Percentiles rank a stretch among this genome's conserved stretches.
Evolutionary conservation across 2,329 filamentous ascomycete genomes (phyloP).

Genomic region (Neopestalotiopsis sp.): DNA sequence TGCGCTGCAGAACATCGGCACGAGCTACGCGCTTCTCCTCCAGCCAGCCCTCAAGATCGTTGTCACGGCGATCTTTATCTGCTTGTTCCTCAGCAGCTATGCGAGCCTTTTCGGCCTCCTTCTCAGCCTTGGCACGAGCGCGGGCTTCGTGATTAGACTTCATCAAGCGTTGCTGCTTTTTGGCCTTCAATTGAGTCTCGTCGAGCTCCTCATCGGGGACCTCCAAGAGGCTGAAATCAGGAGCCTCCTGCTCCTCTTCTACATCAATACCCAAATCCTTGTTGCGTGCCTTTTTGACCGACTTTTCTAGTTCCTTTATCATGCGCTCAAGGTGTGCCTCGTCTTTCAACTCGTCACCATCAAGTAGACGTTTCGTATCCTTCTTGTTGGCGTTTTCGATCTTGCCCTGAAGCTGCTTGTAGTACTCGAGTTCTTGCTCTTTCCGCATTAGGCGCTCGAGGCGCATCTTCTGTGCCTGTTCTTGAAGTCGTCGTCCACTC

Average conservation of each 20-base stretch:
- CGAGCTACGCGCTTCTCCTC: slow-evolving; percentile 79
- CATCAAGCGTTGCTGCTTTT: slow-evolving; percentile 88
- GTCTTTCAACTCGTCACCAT: slow-evolving; percentile 90
- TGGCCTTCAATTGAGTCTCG: slow-evolving; percentile 88
- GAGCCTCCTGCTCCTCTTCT: slow-evolving; percentile 81
- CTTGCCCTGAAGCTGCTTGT: slow-evolving; percentile 78
- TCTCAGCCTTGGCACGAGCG: slow-evolving; percentile 92
- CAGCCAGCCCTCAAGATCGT: slow-evolving; percentile 86
- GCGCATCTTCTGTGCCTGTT: slow-evolving; percentile 97
- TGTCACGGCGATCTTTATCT: slow-evolving; percentile 83
- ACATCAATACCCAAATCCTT: slow-evolving; percentile 88
- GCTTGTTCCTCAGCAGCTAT: slow-evolving; percentile 81
- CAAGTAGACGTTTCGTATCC: slow-evolving; percentile 83
- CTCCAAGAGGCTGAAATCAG: slow-evolving; percentile 87
- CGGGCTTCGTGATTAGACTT: slow-evolving; percentile 95
- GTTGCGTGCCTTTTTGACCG: slow-evolving; percentile 86
- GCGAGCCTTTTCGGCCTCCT: slow-evolving; percentile 88
- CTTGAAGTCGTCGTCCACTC: slow-evolving; percentile 86
- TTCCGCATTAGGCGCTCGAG: slow-evolving; percentile 94
- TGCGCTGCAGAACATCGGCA: slow-evolving; percentile 74
- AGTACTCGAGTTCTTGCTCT: slow-evolving; percentile 94
- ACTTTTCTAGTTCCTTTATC: slow-evolving; percentile 88
- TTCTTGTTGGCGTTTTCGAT: slow-evolving; percentile 85
- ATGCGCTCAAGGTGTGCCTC: slow-evolving; percentile 84
- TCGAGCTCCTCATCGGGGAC: slow-evolving; percentile 91